phyloP scores from a whole-genome alignment of 2,329 filamentous ascomycete species.

The Biscogniauxia mediterranea region DNA sequence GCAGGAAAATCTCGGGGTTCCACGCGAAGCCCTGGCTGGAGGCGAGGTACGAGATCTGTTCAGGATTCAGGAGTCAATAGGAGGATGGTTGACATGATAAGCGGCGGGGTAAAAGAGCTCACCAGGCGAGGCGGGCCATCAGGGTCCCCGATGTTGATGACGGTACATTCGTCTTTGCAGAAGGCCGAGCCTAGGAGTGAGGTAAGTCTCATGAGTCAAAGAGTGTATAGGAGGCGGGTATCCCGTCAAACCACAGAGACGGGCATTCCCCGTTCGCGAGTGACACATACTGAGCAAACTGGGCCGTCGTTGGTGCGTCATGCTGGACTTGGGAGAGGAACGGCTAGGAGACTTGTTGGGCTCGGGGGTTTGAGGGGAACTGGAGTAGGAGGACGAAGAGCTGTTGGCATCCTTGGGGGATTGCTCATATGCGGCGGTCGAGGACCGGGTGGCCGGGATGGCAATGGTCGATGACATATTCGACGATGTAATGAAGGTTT shows the following conservation, averaged over 20 bases:
- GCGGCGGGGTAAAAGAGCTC: constrained; percentile 31
- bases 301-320: constrained; percentile 54
- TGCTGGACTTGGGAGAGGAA: constrained; percentile 40
- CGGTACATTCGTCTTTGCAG: constrained; percentile 73
- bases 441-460: constrained; percentile 54
- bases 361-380: constrained; percentile 48
- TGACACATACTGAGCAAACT: constrained; percentile 57
- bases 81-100: constrained; percentile 5
- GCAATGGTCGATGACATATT: constrained; percentile 68
- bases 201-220: constrained; percentile 20
- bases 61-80: constrained; percentile 18
- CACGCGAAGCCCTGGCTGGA: constrained; percentile 79
- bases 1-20: constrained; percentile 84
- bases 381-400: constrained; percentile 58
- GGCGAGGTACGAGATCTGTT: constrained; percentile 74
- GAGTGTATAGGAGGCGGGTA: constrained; percentile 6
- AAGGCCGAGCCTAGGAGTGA: constrained; percentile 61
- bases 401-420: constrained; percentile 46
- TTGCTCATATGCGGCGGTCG: constrained; percentile 36
- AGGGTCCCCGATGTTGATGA: constrained; percentile 73
- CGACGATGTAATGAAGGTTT: constrained; percentile 12
- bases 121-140: constrained; percentile 73
- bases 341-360: constrained; percentile 36
- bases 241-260: background rate
- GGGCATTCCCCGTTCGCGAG: background rate